Evolutionary conservation across 139 green algal genomes (phyloP), one percentile per base, ranked within the genome.

Genomic region (Zygnema cylindricum): DNA sequence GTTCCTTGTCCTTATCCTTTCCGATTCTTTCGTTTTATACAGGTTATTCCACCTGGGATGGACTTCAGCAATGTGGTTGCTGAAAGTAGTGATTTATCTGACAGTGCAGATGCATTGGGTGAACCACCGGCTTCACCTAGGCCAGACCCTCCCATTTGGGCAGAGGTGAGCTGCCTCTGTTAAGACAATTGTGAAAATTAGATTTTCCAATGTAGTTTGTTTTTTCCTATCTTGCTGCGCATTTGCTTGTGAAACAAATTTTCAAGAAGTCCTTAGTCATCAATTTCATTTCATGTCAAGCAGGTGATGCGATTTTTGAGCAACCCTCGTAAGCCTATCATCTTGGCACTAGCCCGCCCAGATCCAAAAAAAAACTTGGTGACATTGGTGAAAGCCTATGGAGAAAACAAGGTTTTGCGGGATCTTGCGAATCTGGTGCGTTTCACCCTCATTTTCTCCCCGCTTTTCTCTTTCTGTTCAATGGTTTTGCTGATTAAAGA

Each of bases 301-400:
- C 87, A 91, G 87, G 32, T 98, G 69, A 89, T 88, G 39, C 92
- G 93, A 36, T 99, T 98, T 93, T 93, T 98, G 89, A 92, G 92
- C 78, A 98, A 98, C 93, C 96, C 96, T 0, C 92, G 93, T 85
- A 98, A 98, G 94, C 96, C 96, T 1, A 97, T 95, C 33, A 96
- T 99, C 55, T 94, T 99, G 88, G 96, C 96, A 71, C 98, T 99
- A 95, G 93, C 84, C 43, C 95, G 96, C 0, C 96, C 97, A 30
- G 96, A 98, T 88, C 92, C 96, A 49, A 99, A 99, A 94, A 99
- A 99, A 93, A 99, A 99, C 94, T 93, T 99, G 89, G 94, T 93
- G n/a, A 95, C 95, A n/a, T 94, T 99, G 71, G 93, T 98, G 2
- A 92, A 93, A 54, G 96, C 91, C 0, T 98, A 96, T 87, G 95